Conservation (phyloP, 108 stramenopile genomes). For the Nitzschia sp. region DNA sequence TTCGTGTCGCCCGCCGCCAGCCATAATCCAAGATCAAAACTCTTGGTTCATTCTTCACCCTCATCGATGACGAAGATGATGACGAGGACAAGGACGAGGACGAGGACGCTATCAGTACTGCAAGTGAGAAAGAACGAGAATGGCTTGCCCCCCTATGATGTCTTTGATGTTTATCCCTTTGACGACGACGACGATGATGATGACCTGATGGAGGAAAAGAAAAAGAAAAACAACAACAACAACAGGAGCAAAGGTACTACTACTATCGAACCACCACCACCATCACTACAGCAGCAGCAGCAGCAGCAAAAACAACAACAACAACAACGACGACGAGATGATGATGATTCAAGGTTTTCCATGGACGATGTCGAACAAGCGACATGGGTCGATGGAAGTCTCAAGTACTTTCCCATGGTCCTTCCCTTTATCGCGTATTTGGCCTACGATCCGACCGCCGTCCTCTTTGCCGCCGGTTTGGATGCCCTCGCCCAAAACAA, state of each 20-base stretch:
- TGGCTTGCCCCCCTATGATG: not conserved
- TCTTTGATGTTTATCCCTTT: not conserved
- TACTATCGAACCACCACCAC: not conserved
- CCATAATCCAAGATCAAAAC: no score
- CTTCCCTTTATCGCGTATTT: conserved; percentile 39
- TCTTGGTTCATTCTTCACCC: not conserved
- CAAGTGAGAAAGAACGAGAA: not conserved
- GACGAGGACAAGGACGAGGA: not conserved
- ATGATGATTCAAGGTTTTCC: conserved; percentile 5
- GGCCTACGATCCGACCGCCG: conserved; percentile 36
- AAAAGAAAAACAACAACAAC: no score
- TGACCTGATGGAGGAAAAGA: no score
- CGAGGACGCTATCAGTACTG: not conserved
- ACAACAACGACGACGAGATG: no score
- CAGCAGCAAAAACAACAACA: no score
- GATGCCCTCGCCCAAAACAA: conserved; percentile 28
- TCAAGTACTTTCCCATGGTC: conserved; percentile 30
- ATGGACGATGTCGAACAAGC: not conserved
- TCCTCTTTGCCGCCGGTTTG: conserved; percentile 8
- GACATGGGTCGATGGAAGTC: not conserved
- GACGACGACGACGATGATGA: not conserved
- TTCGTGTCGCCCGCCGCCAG: no score
- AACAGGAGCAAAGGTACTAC: not conserved
- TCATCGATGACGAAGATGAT: not conserved
- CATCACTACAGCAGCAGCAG: not conserved